Evolutionary conservation across 768 basidiomycete genomes (phyloP).

Genomic region (Agaricus blazei): DNA sequence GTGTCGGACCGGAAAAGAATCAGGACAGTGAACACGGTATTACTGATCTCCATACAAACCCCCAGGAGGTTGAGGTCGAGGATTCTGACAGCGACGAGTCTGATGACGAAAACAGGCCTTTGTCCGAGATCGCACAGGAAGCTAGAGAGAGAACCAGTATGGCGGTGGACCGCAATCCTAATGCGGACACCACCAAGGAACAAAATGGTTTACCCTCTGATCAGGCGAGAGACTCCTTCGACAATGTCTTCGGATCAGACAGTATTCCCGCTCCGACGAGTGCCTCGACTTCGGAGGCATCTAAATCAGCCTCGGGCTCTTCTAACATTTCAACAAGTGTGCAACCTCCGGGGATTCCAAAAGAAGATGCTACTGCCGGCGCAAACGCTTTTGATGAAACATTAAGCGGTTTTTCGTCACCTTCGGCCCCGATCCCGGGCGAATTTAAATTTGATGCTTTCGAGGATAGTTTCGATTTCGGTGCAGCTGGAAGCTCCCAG

Average conservation of each 20-base stretch:
- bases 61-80: slow-evolving; percentile 53
- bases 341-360: not conserved
- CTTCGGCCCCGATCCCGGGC: slow-evolving; percentile 28
- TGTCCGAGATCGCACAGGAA: slow-evolving; percentile 24
- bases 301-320: slow-evolving; percentile 9
- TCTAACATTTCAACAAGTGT: slow-evolving; percentile 5
- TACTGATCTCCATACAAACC: slow-evolving; percentile 21
- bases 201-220: not conserved
- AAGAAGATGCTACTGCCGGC: slow-evolving; percentile 29
- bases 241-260: slow-evolving; percentile 47
- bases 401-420: slow-evolving; percentile 48
- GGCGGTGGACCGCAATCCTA: slow-evolving; percentile 12
- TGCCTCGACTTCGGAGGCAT: slow-evolving; percentile 17
- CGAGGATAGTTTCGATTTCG: slow-evolving; percentile 61
- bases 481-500: slow-evolving; percentile 20
- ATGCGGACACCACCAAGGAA: slow-evolving; percentile 11
- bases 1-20: slow-evolving; percentile 11
- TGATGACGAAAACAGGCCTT: slow-evolving; percentile 34
- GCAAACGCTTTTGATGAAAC: slow-evolving; percentile 75
- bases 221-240: slow-evolving; percentile 32
- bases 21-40: slow-evolving; percentile 5
- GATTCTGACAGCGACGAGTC: slow-evolving; percentile 41
- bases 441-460: slow-evolving; percentile 61
- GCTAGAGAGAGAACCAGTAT: not conserved
- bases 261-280: slow-evolving; percentile 13